phyloP scores from a whole-genome alignment of 2,329 filamentous ascomycete species.

The Orbilia quercus region DNA sequence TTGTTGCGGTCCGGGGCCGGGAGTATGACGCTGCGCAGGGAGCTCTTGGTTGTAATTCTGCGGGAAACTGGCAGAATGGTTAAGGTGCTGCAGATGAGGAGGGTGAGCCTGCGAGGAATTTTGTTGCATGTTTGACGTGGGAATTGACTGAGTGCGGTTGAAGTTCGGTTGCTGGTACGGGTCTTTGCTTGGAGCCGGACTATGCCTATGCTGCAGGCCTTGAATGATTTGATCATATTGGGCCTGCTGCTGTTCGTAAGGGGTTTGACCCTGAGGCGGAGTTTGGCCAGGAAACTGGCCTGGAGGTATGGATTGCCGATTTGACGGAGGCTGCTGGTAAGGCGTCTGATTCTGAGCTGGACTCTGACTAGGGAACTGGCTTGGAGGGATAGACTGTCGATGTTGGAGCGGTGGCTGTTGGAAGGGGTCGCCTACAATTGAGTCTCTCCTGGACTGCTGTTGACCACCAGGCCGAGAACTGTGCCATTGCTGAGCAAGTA shows the following conservation, averaged over 20 bases:
- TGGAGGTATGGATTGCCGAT: slow-evolving; percentile 35
- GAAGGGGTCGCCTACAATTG: slow-evolving; percentile 10
- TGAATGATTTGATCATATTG: slow-evolving; percentile 10
- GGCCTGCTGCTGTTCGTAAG: slow-evolving; percentile 30
- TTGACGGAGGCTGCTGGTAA: slow-evolving; percentile 23
- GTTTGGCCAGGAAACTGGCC: slow-evolving; percentile 22
- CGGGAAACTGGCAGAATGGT: slow-evolving; percentile 30
- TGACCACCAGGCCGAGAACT: slow-evolving; percentile 11
- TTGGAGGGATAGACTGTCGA: slow-evolving; percentile 23
- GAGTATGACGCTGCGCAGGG: slow-evolving; percentile 17
- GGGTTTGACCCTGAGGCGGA: slow-evolving; percentile 15
- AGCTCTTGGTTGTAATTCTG: slow-evolving; percentile 24
- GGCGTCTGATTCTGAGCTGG: slow-evolving; percentile 16
- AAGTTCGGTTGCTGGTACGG: slow-evolving; percentile 27
- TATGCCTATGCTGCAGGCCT: slow-evolving; percentile 1
- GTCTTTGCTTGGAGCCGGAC: slow-evolving; percentile 11
- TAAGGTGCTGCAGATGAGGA: slow-evolving; percentile 19
- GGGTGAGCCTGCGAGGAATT: slow-evolving; percentile 24
- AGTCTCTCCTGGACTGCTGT: slow-evolving; percentile 5
- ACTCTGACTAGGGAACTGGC: slow-evolving; percentile 18
- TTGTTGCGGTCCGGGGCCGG: slow-evolving; percentile 15
- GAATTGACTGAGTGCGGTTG: slow-evolving; percentile 17
- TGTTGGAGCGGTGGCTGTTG: slow-evolving; percentile 18
- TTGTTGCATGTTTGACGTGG: slow-evolving; percentile 12
- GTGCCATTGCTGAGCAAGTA: slow-evolving; percentile 48